phyloP scores from a whole-genome alignment of 2,329 filamentous ascomycete species.

The Arachnomyces sp. region DNA sequence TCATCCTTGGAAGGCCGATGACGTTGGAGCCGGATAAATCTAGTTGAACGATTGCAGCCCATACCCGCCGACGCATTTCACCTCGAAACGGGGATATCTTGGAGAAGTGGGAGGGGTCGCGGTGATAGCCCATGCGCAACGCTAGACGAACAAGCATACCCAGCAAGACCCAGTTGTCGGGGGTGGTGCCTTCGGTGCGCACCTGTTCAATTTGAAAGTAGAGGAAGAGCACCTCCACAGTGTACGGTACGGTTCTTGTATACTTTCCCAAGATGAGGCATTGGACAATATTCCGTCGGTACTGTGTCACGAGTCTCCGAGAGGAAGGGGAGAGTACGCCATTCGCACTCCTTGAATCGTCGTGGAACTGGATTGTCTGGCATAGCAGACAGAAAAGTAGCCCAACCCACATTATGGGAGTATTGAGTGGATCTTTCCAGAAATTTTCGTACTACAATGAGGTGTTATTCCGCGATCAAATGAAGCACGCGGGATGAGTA shows the following conservation, averaged over 20 bases:
- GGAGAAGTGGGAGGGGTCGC: constrained; percentile 30
- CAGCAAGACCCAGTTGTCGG: constrained; percentile 21
- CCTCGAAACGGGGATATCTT: constrained; percentile 27
- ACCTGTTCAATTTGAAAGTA: constrained; percentile 17
- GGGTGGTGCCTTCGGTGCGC: constrained; percentile 15
- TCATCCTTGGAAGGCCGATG: constrained; percentile 30
- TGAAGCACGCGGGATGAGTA: no score
- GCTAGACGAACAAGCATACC: constrained; percentile 23
- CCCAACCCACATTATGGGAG: constrained; percentile 8
- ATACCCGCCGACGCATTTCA: constrained; percentile 30
- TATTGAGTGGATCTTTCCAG: constrained; percentile 4
- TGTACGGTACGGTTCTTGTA: constrained; percentile 19
- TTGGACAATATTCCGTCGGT: constrained; percentile 15
- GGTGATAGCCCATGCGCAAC: constrained; percentile 35
- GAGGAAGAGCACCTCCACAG: constrained; percentile 20
- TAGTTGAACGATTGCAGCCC: constrained; percentile 26
- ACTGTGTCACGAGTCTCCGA: constrained; percentile 1
- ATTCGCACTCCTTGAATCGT: constrained; percentile 1
- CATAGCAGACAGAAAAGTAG: constrained; percentile 8
- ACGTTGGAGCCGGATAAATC: constrained; percentile 19
- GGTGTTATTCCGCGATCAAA: no score
- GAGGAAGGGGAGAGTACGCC: neutral
- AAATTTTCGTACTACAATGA: constrained; percentile 10
- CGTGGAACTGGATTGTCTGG: constrained; percentile 4
- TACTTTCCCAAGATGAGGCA: constrained; percentile 23